These are phyloP conservation scores for Penicillium sp. DNA, from an alignment of 2,329 filamentous ascomycete species.

Conservation along the genomic window DNA sequence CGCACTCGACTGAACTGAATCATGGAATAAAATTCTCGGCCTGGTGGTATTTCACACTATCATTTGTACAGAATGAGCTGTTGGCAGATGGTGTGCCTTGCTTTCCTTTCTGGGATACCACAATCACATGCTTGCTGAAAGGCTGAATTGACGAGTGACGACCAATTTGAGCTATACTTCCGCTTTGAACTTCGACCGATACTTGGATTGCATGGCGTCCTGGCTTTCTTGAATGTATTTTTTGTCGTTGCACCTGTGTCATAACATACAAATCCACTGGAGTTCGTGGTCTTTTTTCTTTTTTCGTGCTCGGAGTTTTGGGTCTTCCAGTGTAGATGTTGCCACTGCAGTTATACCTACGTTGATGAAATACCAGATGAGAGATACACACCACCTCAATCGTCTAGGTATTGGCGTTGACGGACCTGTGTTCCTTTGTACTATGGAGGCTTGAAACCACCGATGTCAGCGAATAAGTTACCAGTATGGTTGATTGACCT, in stretches of 20 bases:
- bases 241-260: conserved; percentile 16
- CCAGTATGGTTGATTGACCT: no score
- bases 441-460: background rate
- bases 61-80: conserved; percentile 3
- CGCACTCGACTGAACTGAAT: background rate
- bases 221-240: conserved; percentile 18
- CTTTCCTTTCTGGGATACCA: background rate
- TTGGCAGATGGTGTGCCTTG: background rate
- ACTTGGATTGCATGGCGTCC: conserved; percentile 20
- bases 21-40: background rate
- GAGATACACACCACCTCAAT: no score
- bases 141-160: conserved; percentile 22
- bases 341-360: background rate
- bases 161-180: conserved; percentile 15
- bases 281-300: background rate
- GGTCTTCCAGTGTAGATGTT: background rate
- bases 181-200: conserved; percentile 12
- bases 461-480: no score
- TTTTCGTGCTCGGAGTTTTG: background rate
- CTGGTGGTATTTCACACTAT: conserved; percentile 1
- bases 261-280: conserved; percentile 14
- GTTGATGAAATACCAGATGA: no score
- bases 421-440: background rate
- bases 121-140: conserved; percentile 1
- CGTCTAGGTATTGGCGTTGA: no score